Percentiles rank a stretch among this genome's conserved stretches.
phyloP scores from a whole-genome alignment of 1,139 yeast genomes.

The Taphrina communis region DNA sequence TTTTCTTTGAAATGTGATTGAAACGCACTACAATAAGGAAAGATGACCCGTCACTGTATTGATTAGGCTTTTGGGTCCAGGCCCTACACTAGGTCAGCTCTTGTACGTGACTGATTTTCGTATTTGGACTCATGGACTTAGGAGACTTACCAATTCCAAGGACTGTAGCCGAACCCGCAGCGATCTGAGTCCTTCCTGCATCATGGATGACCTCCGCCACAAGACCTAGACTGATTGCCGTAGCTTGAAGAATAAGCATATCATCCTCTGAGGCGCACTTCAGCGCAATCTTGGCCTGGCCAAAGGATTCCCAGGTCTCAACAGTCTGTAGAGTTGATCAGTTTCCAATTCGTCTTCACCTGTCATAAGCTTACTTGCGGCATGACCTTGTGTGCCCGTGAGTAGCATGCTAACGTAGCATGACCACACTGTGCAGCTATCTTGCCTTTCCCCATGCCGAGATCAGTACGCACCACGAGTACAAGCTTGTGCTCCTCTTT shows the following conservation, averaged over 20 bases:
- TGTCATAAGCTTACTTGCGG: conserved; percentile 52
- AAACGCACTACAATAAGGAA: conserved; percentile 64
- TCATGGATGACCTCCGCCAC: conserved; percentile 84
- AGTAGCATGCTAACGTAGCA: conserved; percentile 92
- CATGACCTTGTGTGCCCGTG: conserved; percentile 61
- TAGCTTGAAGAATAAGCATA: conserved; percentile 76
- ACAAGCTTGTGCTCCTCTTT: conserved; percentile 60
- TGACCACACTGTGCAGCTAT: conserved; percentile 96
- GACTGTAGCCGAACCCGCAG: conserved; percentile 93
- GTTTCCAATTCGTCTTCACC: neutral
- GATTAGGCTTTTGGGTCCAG: conserved; percentile 85
- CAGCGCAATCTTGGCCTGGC: conserved; percentile 94
- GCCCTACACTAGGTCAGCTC: conserved; percentile 55
- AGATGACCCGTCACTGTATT: conserved; percentile 82
- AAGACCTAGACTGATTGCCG: conserved; percentile 78
- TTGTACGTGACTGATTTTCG: neutral
- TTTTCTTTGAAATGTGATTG: no score
- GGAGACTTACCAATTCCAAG: conserved; percentile 65
- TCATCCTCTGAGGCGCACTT: conserved; percentile 75
- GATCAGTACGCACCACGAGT: conserved; percentile 81
- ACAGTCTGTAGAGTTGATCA: conserved; percentile 58
- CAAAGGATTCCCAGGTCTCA: conserved; percentile 70
- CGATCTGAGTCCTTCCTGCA: conserved; percentile 96
- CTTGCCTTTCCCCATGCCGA: conserved; percentile 93
- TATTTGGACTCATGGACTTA: neutral